These are phyloP conservation scores for Metroxylon sagu DNA, from an alignment of 176 grass and related monocot genomes.

Conservation along the genomic window DNA sequence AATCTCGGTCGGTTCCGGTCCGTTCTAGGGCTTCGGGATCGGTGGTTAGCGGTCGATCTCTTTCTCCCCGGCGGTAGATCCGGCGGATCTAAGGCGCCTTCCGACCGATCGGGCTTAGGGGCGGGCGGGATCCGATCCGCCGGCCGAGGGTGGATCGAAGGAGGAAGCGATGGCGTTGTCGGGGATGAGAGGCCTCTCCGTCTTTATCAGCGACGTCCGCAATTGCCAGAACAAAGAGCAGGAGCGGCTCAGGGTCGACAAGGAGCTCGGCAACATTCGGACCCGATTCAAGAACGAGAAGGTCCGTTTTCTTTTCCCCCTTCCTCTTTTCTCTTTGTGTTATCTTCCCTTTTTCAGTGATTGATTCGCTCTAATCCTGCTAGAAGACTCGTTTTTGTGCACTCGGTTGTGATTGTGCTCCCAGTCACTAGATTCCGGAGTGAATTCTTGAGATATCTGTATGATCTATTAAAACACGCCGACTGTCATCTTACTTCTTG, in stretches of 20 bases:
- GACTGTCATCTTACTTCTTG: no score
- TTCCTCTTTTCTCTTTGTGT: background rate
- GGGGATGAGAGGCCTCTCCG: constrained; percentile 92
- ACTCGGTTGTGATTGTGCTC: no score
- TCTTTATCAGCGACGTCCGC: constrained; percentile 98
- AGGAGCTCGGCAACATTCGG: constrained; percentile 97
- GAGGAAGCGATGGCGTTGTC: constrained; percentile 69
- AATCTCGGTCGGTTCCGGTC: no score
- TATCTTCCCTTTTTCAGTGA: no score
- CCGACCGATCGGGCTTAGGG: background rate
- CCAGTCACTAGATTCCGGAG: no score
- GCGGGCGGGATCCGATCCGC: constrained; percentile 51
- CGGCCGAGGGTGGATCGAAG: constrained; percentile 16
- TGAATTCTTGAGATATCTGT: no score
- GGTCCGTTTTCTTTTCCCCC: constrained; percentile 21
- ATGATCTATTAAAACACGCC: no score
- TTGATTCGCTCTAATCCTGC: no score
- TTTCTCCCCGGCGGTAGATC: background rate
- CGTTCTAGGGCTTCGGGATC: no score
- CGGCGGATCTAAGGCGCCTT: constrained; percentile 6
- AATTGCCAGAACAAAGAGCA: constrained; percentile 99
- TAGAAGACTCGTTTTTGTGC: no score
- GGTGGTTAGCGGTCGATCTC: no score
- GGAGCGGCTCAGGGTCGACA: constrained; percentile 95
- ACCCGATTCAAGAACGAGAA: constrained; percentile 95